phyloP scores from a whole-genome alignment of 1,139 yeast species.

The Hemisphaericaspora xylofermentans region DNA sequence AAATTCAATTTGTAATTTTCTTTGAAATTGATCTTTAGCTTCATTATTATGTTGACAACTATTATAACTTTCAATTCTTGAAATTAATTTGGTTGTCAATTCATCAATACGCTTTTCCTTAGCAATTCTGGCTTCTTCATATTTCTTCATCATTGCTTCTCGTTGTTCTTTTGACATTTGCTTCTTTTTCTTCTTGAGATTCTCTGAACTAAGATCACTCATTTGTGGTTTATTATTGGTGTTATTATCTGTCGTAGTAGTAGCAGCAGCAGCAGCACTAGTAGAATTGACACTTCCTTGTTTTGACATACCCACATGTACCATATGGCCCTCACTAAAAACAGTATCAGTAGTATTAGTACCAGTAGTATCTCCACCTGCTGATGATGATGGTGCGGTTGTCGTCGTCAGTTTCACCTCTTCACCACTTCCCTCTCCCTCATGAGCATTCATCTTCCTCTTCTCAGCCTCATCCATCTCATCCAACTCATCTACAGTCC shows the following conservation, averaged over 20 bases:
- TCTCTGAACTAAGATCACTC: slow-evolving; percentile 20
- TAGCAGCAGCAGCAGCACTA: neutral
- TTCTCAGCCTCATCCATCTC: slow-evolving; percentile 31
- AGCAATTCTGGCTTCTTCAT: slow-evolving; percentile 55
- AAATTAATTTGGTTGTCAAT: slow-evolving; percentile 46
- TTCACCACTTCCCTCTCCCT: too few relatives aligned
- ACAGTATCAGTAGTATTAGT: too few relatives aligned
- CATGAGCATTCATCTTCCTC: too few relatives aligned
- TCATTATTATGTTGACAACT: slow-evolving; percentile 27
- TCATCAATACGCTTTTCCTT: slow-evolving; percentile 56
- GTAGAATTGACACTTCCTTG: neutral
- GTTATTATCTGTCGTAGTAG: slow-evolving; percentile 2
- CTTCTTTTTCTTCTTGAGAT: slow-evolving; percentile 28
- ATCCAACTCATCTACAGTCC: slow-evolving; percentile 63
- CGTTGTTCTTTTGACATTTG: slow-evolving; percentile 52
- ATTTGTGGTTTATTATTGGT: slow-evolving; percentile 6
- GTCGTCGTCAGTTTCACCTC: too few relatives aligned
- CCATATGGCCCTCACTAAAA: too few relatives aligned
- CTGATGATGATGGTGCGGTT: too few relatives aligned
- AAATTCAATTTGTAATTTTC: slow-evolving; percentile 53
- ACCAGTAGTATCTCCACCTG: too few relatives aligned
- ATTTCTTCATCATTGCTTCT: slow-evolving; percentile 52
- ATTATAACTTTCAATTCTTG: slow-evolving; percentile 41
- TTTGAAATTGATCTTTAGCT: slow-evolving; percentile 35
- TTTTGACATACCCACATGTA: too few relatives aligned